Base-by-base conservation (phyloP, 1,139 yeast species). In the Yamadazyma trypodendri region DNA sequence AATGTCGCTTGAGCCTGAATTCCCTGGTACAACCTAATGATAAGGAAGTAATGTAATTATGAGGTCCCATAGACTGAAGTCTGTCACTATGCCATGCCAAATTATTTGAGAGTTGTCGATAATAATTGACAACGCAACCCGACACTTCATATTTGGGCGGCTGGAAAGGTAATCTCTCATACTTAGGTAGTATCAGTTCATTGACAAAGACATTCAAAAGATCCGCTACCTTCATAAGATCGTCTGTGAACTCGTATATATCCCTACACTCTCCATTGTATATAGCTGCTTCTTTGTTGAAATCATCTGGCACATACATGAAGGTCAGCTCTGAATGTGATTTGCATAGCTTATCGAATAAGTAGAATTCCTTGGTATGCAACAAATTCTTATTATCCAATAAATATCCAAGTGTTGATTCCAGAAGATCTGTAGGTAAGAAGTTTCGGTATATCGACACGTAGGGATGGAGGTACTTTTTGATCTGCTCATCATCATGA, bases 51-150 rank as follows among this genome's bases (percentile, higher is more conserved):
- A 84, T 78, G 30, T 68, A 69, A 12, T 84, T 77, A 40, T 79
- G 75, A 0, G 92, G 90, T 0, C 94, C 94, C 24, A 83, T 67
- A 39, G 79, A 70, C 1, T 86, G 78, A 42, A 84, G 56, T 43
- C 84, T 73, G 55, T 84, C 94, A 2, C 88, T 79, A 54, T 84
- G 94, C 76, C 80, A 83, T 36, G 82, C 88, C 24, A 84, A 68
- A 40, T 77, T 66, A 43, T 74, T 73, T 9, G 65, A 58, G 10
- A 72, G 64, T 5, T 61, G 63, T 6, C 68, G 69, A 55, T 78
- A 84, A 38, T 65, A 61, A 50, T 84, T 84, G 17, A 77, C 73
- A 3, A 83, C 66, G 15, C 81, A 77, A 9, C 75, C 60, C 36
- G 75, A 72, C 11, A 39, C 49, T 47, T 89, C 88, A 80, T 25